Conservation (phyloP, 1,284 basidiomycete genomes). For the Cutaneotrichosporon cavernicola region DNA sequence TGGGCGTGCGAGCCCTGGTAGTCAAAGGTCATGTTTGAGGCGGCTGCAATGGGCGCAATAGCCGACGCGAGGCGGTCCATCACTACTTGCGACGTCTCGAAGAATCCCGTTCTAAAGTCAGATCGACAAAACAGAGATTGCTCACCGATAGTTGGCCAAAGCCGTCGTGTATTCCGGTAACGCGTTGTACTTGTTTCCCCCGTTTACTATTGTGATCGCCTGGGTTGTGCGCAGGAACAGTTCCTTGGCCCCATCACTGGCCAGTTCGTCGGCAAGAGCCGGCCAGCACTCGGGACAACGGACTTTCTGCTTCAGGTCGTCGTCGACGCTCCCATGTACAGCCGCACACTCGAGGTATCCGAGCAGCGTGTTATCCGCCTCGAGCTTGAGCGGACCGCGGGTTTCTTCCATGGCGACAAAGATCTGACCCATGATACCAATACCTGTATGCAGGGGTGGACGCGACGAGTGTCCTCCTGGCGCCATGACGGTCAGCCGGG, state of each 20-base stretch:
- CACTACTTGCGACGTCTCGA: conserved; percentile 21
- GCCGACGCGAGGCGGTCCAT: conserved; percentile 17
- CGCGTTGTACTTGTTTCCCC: conserved; percentile 32
- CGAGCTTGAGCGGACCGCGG: conserved; percentile 17
- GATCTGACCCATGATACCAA: conserved; percentile 44
- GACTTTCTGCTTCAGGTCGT: conserved; percentile 11
- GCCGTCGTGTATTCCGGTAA: conserved; percentile 26
- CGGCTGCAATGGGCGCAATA: conserved; percentile 19
- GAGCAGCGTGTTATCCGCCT: conserved; percentile 21
- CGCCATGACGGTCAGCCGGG: conserved; percentile 58
- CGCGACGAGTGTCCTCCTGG: conserved; percentile 65
- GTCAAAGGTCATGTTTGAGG: conserved; percentile 24
- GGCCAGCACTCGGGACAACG: conserved; percentile 19
- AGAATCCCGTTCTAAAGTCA: conserved; percentile 21
- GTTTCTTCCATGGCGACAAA: conserved; percentile 24
- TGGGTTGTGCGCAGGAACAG: conserved; percentile 27
- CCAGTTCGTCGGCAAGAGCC: conserved; percentile 10
- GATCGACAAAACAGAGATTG: neutral
- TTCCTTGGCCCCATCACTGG: conserved; percentile 14
- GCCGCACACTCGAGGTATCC: conserved; percentile 29
- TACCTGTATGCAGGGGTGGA: conserved; percentile 45
- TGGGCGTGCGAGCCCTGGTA: conserved; percentile 20
- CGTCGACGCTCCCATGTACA: conserved; percentile 18
- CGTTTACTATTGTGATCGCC: conserved; percentile 26
- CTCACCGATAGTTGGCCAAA: conserved; percentile 22